Base-by-base conservation (phyloP, 2,329 filamentous ascomycete species). In the Phialocephala sp. region DNA sequence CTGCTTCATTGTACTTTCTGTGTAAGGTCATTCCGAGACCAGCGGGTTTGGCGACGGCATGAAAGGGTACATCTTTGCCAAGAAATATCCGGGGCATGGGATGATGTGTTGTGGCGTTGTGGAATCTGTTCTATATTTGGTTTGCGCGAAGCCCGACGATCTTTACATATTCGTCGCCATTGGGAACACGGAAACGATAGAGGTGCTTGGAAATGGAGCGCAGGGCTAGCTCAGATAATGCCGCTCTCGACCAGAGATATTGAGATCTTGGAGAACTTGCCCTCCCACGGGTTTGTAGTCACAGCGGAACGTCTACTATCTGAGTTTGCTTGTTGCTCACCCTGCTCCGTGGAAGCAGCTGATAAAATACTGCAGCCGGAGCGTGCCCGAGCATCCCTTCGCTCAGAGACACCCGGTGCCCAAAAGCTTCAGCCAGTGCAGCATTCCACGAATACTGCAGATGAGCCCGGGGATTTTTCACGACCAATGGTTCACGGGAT, bases 51-150 rank as follows among this genome's bases (percentile, higher is more conserved):
- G 47, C 20, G 47, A 24, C 8, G 8, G 12, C 47, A 52, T 27
- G 47, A 52, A 32, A 24, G 12, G 20, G 2, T 2, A 32, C 47
- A 52, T 32, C 2, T 12, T 52, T 1, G 27, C 27, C 3, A 1
- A 27, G n/a, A 47, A 22, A 47, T 15, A 9, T 22, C n/a, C n/a
- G 43, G 37, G 37, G 15, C 3, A 47, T n/a, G 43, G 15, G 8
- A 24, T 27, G 47, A 32, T 52, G 47, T 52, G 8, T 32, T 59
- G 12, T 59, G 39, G 57, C 12, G 20, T 14, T 59, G 57, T 45
- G 57, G 39, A 8, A 59, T 59, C 9, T 59, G 57, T 45, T 41
- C 24, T 43, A 18, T n/a, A 15, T 59, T 43, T 35, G 57, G 37
- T 24, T 27, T 59, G 18, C 14, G 18, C 45, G 57, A 59, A 59